Evolutionary conservation across 805 yeast genomes (phyloP).

Genomic region (Tetrapisispora taiwanensis): DNA sequence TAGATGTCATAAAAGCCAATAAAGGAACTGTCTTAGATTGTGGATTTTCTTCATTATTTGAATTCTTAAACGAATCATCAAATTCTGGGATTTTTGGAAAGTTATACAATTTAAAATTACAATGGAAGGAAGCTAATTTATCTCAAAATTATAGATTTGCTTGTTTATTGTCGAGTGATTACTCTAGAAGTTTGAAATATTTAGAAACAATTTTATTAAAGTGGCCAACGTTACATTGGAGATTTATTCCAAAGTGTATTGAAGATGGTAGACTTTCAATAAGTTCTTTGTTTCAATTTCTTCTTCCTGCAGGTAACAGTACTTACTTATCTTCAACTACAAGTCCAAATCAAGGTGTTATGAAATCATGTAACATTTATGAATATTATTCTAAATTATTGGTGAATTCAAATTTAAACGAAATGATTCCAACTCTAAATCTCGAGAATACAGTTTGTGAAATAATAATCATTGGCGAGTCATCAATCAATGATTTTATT

Average conservation of each 20-base stretch:
- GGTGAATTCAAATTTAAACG: slow-evolving; percentile 8
- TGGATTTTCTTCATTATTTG: slow-evolving; percentile 28
- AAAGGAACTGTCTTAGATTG: slow-evolving; percentile 36
- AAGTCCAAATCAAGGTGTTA: slow-evolving; percentile 14
- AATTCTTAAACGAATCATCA: background rate
- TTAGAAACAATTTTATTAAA: slow-evolving; percentile 69
- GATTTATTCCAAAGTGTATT: slow-evolving; percentile 45
- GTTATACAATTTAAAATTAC: slow-evolving; percentile 5
- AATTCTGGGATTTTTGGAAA: slow-evolving; percentile 2
- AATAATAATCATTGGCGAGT: slow-evolving; percentile 30
- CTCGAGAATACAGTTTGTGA: slow-evolving; percentile 5
- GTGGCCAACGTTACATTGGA: slow-evolving; percentile 70
- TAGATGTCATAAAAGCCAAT: slow-evolving; percentile 29
- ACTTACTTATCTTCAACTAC: slow-evolving; percentile 25
- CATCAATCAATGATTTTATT: slow-evolving; percentile 20
- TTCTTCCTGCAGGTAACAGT: slow-evolving; percentile 68
- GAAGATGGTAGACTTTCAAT: slow-evolving; percentile 7
- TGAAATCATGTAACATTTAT: slow-evolving; percentile 42
- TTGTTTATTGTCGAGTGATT: slow-evolving; percentile 51
- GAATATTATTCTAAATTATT: slow-evolving; percentile 34
- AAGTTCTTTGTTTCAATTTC: slow-evolving; percentile 39
- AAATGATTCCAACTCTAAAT: background rate
- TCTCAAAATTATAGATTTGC: slow-evolving; percentile 38
- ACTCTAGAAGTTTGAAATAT: slow-evolving; percentile 62
- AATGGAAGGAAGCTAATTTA: slow-evolving; percentile 7